These are phyloP conservation scores for Magnaporthiopsis rhizophila DNA, from an alignment of 2,329 filamentous ascomycete genomes.

Conservation along the genomic window DNA sequence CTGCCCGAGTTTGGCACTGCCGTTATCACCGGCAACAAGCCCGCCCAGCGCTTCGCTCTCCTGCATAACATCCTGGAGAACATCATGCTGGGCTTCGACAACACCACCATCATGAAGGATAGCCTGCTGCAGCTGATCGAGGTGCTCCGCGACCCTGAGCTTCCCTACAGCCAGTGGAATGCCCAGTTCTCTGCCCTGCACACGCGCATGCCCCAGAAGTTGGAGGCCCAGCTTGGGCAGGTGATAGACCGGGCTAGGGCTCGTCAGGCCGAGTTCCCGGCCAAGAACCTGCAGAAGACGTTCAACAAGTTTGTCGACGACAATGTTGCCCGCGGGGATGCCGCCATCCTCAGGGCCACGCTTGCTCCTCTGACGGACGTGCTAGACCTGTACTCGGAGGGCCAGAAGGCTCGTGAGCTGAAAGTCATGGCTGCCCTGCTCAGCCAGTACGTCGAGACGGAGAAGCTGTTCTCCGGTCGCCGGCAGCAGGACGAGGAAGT, in stretches of 20 bases:
- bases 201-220: conserved; percentile 90
- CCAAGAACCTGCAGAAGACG: conserved; percentile 76
- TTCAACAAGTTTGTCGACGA: conserved; percentile 87
- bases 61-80: conserved; percentile 73
- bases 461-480: conserved; percentile 79
- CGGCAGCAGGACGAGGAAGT: conserved; percentile 87
- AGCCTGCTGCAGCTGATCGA: conserved; percentile 85
- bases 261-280: conserved; percentile 80
- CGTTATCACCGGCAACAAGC: conserved; percentile 82
- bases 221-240: conserved; percentile 73
- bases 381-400: conserved; percentile 73
- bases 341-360: conserved; percentile 61
- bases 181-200: conserved; percentile 95
- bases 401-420: conserved; percentile 86
- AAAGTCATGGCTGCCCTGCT: conserved; percentile 72
- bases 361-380: conserved; percentile 71
- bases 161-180: conserved; percentile 95
- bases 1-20: conserved; percentile 81
- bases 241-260: conserved; percentile 77
- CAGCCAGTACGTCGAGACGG: conserved; percentile 72
- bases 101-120: conserved; percentile 88
- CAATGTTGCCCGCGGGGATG: conserved; percentile 65
- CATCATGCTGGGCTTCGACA: conserved; percentile 90
- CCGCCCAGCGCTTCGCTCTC: conserved; percentile 76
- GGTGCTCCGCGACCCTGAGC: conserved; percentile 78